Percentiles rank a stretch among this genome's conserved stretches.
Evolutionary conservation across 2,329 filamentous ascomycete species (phyloP).

Genomic region (Lachnellula occidentalis): DNA sequence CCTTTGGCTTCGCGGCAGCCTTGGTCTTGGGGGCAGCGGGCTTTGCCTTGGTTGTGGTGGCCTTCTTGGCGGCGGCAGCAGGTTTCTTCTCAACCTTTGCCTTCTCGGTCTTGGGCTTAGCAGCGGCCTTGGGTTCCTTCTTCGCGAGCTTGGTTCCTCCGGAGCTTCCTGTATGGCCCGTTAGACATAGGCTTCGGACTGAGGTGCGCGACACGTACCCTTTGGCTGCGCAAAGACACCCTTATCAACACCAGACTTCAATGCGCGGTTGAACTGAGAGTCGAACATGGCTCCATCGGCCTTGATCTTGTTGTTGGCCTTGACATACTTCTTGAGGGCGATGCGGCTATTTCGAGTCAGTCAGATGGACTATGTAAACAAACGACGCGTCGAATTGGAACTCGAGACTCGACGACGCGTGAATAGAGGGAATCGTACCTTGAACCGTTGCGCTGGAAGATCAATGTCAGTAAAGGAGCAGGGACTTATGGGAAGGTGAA

Average conservation of each 20-base stretch:
- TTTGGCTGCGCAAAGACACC: slow-evolving; percentile 66
- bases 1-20: slow-evolving; percentile 35
- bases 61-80: slow-evolving; percentile 38
- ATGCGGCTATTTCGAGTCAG: slow-evolving; percentile 43
- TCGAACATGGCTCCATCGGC: slow-evolving; percentile 55
- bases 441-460: slow-evolving; percentile 28
- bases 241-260: slow-evolving; percentile 62
- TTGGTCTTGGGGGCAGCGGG: slow-evolving; percentile 30
- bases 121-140: slow-evolving; percentile 45
- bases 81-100: slow-evolving; percentile 32
- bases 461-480: slow-evolving; percentile 11
- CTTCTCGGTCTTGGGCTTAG: slow-evolving; percentile 31
- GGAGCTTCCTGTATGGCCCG: slow-evolving; percentile 49
- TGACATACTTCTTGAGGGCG: slow-evolving; percentile 70
- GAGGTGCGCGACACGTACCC: slow-evolving; percentile 46
- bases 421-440: slow-evolving; percentile 23
- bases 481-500: slow-evolving; percentile 4
- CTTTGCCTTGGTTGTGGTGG: slow-evolving; percentile 44
- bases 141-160: slow-evolving; percentile 69
- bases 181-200: slow-evolving; percentile 22
- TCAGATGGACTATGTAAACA: slow-evolving; percentile 7
- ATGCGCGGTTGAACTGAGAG: slow-evolving; percentile 63
- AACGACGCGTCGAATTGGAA: slow-evolving; percentile 22
- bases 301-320: slow-evolving; percentile 62
- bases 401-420: slow-evolving; percentile 3